Evolutionary conservation across 441 rosid species (phyloP).

Genomic region (Erodium chrysanthum): DNA sequence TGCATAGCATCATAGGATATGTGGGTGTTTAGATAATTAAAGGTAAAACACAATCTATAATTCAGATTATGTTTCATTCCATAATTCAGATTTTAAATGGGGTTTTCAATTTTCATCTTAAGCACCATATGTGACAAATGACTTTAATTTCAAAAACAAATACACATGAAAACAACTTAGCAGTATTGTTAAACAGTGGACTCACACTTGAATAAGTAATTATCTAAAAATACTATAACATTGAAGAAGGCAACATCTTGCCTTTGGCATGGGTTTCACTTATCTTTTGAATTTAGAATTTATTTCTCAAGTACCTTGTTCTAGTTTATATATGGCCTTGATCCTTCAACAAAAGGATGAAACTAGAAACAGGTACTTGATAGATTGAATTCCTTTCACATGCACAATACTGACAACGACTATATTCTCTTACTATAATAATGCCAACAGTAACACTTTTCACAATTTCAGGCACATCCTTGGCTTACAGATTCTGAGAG

Average conservation of each 20-base stretch:
- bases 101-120: no score
- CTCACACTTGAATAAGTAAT: no score
- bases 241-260: background rate
- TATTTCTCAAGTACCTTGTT: background rate
- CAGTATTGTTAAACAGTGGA: no score
- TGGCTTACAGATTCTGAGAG: constrained; percentile 76
- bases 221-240: background rate
- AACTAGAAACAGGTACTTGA: background rate
- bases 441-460: background rate
- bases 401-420: background rate
- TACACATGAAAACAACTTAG: no score
- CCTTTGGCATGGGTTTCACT: background rate
- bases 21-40: background rate
- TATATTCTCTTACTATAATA: background rate
- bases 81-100: background rate
- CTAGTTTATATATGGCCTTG: background rate
- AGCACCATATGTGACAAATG: no score
- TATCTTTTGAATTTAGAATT: background rate
- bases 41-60: background rate
- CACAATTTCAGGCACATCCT: constrained; percentile 64
- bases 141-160: no score
- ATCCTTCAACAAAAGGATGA: background rate
- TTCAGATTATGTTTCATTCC: background rate
- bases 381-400: background rate
- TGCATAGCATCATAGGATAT: background rate